These are phyloP conservation scores for Staphylotrichum tortipilum DNA, from an alignment of 495 filamentous ascomycete genomes.

Conservation along the genomic window DNA sequence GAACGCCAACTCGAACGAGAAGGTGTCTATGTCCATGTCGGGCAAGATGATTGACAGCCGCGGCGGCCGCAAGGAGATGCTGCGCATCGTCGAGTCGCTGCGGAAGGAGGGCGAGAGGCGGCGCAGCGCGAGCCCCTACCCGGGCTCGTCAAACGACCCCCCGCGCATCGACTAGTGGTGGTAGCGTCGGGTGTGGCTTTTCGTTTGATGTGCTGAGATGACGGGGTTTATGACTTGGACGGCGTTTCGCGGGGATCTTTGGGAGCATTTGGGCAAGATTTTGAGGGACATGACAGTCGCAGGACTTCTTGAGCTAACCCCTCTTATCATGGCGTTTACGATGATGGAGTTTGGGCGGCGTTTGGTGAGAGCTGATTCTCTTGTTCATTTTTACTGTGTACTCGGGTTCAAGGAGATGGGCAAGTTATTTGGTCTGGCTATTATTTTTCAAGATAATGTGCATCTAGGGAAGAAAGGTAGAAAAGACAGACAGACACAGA, in stretches of 20 bases:
- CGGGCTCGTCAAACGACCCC: constrained; percentile 23
- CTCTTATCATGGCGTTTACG: not conserved
- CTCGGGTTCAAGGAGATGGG: too few relatives aligned
- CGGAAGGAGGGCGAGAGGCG: constrained; percentile 75
- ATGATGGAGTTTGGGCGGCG: constrained; percentile 1
- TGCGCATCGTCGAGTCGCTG: constrained; percentile 72
- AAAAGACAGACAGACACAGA: too few relatives aligned
- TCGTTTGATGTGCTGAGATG: too few relatives aligned
- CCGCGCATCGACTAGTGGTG: constrained; percentile 28
- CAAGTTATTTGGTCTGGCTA: not conserved
- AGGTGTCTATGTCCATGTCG: constrained; percentile 88
- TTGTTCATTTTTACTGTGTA: not conserved
- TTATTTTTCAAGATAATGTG: too few relatives aligned
- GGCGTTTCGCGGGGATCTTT: not conserved
- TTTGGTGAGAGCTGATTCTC: not conserved
- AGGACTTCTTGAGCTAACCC: not conserved
- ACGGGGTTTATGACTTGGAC: not conserved
- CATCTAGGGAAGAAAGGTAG: too few relatives aligned
- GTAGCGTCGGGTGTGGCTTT: not conserved
- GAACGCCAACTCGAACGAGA: constrained; percentile 61
- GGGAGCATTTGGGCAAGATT: not conserved
- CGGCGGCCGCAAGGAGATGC: constrained; percentile 75
- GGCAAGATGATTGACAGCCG: constrained; percentile 68
- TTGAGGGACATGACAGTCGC: not conserved
- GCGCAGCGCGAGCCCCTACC: constrained; percentile 30